These are phyloP conservation scores for Cordyceps tenuipes DNA, from an alignment of 2,329 filamentous ascomycete genomes.

Conservation along the genomic window DNA sequence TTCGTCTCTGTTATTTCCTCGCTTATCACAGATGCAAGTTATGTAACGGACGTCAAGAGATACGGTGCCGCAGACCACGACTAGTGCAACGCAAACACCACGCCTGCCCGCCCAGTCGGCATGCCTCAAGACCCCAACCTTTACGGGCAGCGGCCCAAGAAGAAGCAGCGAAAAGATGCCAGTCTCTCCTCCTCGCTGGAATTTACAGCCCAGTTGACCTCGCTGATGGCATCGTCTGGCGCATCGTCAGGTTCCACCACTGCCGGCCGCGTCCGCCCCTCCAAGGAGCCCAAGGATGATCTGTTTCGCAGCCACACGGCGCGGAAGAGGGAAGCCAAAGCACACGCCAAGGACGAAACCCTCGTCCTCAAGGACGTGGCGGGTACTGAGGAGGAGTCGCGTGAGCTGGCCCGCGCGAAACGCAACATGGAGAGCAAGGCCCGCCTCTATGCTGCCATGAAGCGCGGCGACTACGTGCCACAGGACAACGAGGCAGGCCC, in stretches of 20 bases:
- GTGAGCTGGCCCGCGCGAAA: conserved; percentile 61
- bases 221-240: conserved; percentile 57
- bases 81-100: not conserved
- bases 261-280: conserved; percentile 37
- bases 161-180: conserved; percentile 61
- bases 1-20: not conserved
- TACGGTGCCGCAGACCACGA: not conserved
- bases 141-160: conserved; percentile 67
- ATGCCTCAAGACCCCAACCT: conserved; percentile 57
- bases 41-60: not conserved
- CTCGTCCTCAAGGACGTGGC: conserved; percentile 43
- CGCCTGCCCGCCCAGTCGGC: not conserved
- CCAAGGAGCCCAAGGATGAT: conserved; percentile 39
- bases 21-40: not conserved
- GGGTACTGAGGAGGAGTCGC: conserved; percentile 54
- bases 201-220: conserved; percentile 82
- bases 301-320: conserved; percentile 26
- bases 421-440: conserved; percentile 87
- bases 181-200: conserved; percentile 66
- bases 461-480: conserved; percentile 73
- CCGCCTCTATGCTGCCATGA: conserved; percentile 79
- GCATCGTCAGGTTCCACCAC: conserved; percentile 28
- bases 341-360: conserved; percentile 42
- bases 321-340: conserved; percentile 18
- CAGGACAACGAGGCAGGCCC: conserved; percentile 56